phyloP scores from a whole-genome alignment of 768 basidiomycete species.

The Mycena pura region DNA sequence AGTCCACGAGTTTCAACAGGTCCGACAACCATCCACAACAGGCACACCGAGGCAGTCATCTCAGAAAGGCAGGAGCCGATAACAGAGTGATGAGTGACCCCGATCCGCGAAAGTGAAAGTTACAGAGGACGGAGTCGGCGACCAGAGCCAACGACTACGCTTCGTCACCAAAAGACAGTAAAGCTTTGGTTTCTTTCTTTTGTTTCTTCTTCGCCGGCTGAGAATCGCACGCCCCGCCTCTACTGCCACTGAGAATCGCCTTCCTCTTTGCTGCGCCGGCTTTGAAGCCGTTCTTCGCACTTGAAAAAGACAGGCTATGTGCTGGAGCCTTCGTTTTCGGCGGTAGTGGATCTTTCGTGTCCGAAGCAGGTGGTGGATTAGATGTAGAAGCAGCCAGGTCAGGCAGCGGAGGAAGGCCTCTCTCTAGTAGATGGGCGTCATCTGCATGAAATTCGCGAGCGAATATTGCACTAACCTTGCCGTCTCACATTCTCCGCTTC shows the following conservation, averaged over 20 bases:
- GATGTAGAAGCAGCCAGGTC: conserved; percentile 37
- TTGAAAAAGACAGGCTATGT: conserved; percentile 53
- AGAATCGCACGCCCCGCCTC: conserved; percentile 26
- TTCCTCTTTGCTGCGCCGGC: conserved; percentile 48
- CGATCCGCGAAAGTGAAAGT: no score
- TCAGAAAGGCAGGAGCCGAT: no score
- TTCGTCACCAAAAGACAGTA: conserved; percentile 68
- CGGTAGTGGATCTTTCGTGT: conserved; percentile 29
- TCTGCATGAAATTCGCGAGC: neutral
- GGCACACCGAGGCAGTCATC: no score
- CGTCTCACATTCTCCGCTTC: conserved; percentile 82
- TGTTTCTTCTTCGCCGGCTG: conserved; percentile 57
- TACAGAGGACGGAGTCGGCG: no score
- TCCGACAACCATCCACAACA: no score
- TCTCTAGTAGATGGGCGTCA: conserved; percentile 48
- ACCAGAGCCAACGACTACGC: no score
- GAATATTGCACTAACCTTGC: conserved; percentile 56
- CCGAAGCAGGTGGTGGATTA: conserved; percentile 26
- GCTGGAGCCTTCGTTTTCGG: conserved; percentile 29
- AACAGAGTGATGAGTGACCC: no score
- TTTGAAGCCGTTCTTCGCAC: conserved; percentile 39
- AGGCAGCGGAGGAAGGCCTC: conserved; percentile 63
- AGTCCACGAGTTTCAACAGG: no score
- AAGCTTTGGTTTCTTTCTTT: conserved; percentile 56
- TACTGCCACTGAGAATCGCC: conserved; percentile 41